Conservation (phyloP, 202 grass and related monocot species). For the Digitaria exilis region DNA sequence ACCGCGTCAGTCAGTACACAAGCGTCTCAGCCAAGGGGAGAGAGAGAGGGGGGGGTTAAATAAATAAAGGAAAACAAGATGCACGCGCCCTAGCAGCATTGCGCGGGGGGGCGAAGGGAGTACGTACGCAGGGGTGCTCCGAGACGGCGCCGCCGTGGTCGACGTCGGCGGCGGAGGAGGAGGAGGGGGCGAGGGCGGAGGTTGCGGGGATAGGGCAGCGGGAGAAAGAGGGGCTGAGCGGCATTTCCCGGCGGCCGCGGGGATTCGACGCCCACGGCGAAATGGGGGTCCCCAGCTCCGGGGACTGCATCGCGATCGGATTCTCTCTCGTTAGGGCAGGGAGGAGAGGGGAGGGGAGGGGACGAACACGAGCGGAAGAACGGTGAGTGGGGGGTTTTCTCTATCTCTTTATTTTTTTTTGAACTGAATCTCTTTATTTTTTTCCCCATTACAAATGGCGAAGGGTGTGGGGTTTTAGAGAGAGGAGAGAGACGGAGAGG, state of each 20-base stretch:
- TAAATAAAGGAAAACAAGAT: background rate
- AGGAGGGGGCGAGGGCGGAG: background rate
- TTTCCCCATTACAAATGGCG: too few relatives aligned
- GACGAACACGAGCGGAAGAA: too few relatives aligned
- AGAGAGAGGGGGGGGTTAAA: too few relatives aligned
- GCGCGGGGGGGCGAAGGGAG: background rate
- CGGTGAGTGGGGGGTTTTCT: too few relatives aligned
- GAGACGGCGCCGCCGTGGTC: constrained; percentile 29
- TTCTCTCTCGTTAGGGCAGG: background rate
- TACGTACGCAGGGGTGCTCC: constrained; percentile 35
- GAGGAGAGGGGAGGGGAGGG: too few relatives aligned
- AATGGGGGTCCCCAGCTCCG: background rate
- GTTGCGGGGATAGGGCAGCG: background rate
- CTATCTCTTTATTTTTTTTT: too few relatives aligned
- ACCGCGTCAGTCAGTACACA: constrained; percentile 12
- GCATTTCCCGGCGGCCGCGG: background rate
- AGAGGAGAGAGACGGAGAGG: too few relatives aligned
- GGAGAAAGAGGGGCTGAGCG: constrained; percentile 23
- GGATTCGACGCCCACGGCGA: background rate
- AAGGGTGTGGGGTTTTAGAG: too few relatives aligned
- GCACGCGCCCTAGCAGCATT: background rate
- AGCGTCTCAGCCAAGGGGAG: background rate
- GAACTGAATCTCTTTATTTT: too few relatives aligned
- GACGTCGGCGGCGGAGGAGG: background rate
- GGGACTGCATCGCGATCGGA: background rate